These are phyloP conservation scores for Hymenoscyphus fructigenus DNA, from an alignment of 2,329 filamentous ascomycete species.

Conservation along the genomic window DNA sequence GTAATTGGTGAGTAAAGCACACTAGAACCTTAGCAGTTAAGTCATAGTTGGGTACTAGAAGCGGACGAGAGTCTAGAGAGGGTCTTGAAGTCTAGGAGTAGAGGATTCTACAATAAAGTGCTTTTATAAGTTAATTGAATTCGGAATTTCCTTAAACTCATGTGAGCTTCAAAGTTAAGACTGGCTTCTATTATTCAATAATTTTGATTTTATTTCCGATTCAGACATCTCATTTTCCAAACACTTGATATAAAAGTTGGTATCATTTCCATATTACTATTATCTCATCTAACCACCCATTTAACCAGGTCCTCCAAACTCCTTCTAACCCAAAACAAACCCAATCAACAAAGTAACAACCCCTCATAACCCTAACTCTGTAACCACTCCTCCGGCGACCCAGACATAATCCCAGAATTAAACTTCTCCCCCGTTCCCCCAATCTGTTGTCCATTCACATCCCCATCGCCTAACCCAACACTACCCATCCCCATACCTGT, in stretches of 20 bases:
- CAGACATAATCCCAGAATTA: constrained; percentile 5
- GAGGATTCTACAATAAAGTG: too few species aligned
- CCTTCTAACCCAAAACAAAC: not conserved
- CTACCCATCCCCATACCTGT: constrained; percentile 2
- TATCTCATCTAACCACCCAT: not conserved
- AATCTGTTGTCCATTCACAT: not conserved
- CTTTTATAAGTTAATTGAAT: too few species aligned
- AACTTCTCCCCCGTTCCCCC: not conserved
- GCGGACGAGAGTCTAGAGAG: too few species aligned
- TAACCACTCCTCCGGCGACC: constrained; percentile 27
- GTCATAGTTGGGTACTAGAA: too few species aligned
- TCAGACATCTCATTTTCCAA: too few species aligned
- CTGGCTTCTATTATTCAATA: too few species aligned
- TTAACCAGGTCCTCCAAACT: not conserved
- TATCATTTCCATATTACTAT: not conserved
- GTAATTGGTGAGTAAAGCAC: too few species aligned
- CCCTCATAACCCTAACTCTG: constrained; percentile 24
- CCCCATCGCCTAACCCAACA: not conserved
- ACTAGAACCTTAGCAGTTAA: too few species aligned
- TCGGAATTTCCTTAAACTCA: too few species aligned
- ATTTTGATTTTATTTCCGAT: too few species aligned
- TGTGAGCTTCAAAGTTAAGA: too few species aligned
- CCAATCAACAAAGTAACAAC: constrained; percentile 14
- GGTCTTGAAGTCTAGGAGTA: too few species aligned
- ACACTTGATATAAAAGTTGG: not conserved